Percentiles rank a stretch among this genome's conserved stretches.
phyloP scores from a whole-genome alignment of 2,329 filamentous ascomycete genomes.

The Trichoderma guizhouense region DNA sequence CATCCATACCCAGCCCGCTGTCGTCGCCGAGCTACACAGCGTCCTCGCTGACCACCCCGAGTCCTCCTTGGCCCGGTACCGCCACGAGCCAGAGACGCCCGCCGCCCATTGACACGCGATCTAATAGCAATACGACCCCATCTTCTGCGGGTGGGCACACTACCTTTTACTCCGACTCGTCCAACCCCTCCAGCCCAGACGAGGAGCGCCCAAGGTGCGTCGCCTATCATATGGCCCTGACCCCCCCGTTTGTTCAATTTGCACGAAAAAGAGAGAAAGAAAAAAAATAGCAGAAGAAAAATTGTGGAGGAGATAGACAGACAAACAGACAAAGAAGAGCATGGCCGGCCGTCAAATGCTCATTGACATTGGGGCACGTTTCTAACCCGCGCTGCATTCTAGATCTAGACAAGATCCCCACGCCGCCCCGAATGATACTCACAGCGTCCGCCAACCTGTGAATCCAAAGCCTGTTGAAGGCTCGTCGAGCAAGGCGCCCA shows the following conservation, averaged over 20 bases:
- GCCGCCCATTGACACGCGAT: slow-evolving; percentile 19
- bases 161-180: slow-evolving; percentile 38
- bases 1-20: slow-evolving; percentile 49
- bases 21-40: slow-evolving; percentile 42
- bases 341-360: not conserved
- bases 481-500: slow-evolving; percentile 36
- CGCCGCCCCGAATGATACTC: slow-evolving; percentile 47
- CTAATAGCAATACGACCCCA: slow-evolving; percentile 10
- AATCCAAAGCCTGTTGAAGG: slow-evolving; percentile 43
- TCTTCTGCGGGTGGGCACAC: slow-evolving; percentile 27
- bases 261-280: not conserved
- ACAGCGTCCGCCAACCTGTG: slow-evolving; percentile 44
- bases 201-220: slow-evolving; percentile 34
- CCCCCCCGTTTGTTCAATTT: not conserved
- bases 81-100: slow-evolving; percentile 25
- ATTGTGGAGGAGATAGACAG: not conserved
- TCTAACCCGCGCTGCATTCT: slow-evolving; percentile 11
- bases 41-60: slow-evolving; percentile 41
- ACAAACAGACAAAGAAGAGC: not conserved
- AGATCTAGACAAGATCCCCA: slow-evolving; percentile 30
- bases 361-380: not conserved
- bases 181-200: slow-evolving; percentile 34
- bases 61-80: slow-evolving; percentile 21
- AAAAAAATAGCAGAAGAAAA: not conserved
- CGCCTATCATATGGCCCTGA: slow-evolving; percentile 13